A percentile compares a stretch with the other conserved stretches of the same genome.
Evolutionary conservation across 2,329 filamentous ascomycete species (phyloP).

Genomic region (Exophiala spinifera): DNA sequence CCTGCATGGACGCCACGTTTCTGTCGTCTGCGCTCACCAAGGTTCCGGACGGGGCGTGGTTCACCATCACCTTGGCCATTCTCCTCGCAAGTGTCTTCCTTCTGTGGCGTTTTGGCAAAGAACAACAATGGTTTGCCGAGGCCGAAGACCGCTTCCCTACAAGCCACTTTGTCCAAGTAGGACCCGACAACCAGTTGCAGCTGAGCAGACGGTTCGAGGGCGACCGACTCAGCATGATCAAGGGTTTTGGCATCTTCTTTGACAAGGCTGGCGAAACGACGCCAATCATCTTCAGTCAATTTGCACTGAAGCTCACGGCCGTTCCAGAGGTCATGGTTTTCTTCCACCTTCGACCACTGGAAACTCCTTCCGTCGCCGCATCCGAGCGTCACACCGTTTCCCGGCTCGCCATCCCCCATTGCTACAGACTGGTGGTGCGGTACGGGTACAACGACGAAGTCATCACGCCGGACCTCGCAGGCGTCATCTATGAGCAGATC

Average conservation of each 20-base stretch:
- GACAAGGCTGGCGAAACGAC: constrained; percentile 67
- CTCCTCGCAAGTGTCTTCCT: constrained; percentile 65
- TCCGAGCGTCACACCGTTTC: constrained; percentile 50
- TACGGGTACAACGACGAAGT: constrained; percentile 73
- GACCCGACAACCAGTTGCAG: constrained; percentile 27
- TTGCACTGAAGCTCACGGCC: constrained; percentile 67
- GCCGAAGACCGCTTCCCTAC: constrained; percentile 57
- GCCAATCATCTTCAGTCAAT: constrained; percentile 68
- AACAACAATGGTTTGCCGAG: constrained; percentile 72
- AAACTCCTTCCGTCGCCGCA: constrained; percentile 54
- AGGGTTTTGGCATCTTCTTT: constrained; percentile 70
- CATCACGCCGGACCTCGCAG: constrained; percentile 61
- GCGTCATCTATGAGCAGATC: constrained; percentile 59
- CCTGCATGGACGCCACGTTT: constrained; percentile 65
- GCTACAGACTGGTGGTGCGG: constrained; percentile 66
- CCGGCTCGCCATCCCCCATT: constrained; percentile 53
- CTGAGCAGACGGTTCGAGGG: constrained; percentile 42
- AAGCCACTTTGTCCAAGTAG: constrained; percentile 34
- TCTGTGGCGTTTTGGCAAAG: constrained; percentile 76
- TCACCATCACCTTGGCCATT: constrained; percentile 64
- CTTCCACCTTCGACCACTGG: constrained; percentile 67
- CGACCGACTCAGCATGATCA: constrained; percentile 46
- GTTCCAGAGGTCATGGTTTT: constrained; percentile 68
- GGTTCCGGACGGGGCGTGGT: constrained; percentile 74
- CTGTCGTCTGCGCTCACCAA: constrained; percentile 68